phyloP scores from a whole-genome alignment of 208 protist genomes.

The Giardia duodenalis region DNA sequence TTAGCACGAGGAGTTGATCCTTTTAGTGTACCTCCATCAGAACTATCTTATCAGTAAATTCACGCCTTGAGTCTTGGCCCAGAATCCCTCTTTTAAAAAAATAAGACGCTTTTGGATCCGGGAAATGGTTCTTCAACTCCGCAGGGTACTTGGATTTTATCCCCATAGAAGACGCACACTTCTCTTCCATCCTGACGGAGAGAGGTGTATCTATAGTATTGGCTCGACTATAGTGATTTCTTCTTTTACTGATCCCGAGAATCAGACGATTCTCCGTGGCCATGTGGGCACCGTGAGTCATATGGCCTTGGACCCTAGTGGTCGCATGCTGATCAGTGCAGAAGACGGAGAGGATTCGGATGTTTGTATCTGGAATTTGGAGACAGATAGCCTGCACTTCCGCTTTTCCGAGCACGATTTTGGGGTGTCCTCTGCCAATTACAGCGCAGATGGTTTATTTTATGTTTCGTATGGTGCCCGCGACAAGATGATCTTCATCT shows the following conservation, averaged over 20 bases:
- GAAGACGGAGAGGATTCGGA: background rate
- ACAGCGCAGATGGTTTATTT: background rate
- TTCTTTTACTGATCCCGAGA: background rate
- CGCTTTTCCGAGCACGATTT: constrained; percentile 11
- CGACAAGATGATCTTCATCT: background rate
- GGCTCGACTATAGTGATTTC: background rate
- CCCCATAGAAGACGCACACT: background rate
- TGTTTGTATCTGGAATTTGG: background rate
- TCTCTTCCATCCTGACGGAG: background rate
- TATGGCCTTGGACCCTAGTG: background rate
- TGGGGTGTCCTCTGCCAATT: background rate
- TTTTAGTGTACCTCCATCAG: background rate
- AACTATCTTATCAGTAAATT: too few species aligned
- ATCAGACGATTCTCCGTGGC: constrained; percentile 12
- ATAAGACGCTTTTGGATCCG: background rate
- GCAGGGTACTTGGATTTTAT: background rate
- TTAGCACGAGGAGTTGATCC: background rate
- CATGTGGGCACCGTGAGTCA: background rate
- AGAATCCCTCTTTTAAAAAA: background rate
- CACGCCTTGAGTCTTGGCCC: background rate
- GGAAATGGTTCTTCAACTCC: background rate
- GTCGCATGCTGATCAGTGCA: background rate
- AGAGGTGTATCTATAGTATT: background rate
- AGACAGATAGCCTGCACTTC: background rate
- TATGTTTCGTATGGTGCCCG: background rate